Conservation (phyloP, 495 filamentous ascomycete genomes). For the Chaetomium fimeti region DNA sequence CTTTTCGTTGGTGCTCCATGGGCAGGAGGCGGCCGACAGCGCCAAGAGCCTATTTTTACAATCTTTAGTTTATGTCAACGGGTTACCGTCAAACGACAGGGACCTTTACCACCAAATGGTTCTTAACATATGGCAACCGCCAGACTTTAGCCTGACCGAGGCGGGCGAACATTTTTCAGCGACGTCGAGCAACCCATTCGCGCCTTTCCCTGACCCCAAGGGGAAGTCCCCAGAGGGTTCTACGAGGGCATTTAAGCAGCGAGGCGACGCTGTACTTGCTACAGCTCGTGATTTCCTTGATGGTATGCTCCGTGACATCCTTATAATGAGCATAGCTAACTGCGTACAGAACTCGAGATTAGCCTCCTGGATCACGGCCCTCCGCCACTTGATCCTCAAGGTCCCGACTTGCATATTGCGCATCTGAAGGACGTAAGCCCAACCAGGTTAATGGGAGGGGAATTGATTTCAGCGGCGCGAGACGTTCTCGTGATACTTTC, state of each 20-base stretch:
- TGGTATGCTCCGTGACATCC: slow-evolving; percentile 32
- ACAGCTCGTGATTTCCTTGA: slow-evolving; percentile 51
- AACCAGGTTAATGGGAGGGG: slow-evolving; percentile 20
- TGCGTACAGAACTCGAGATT: slow-evolving; percentile 43
- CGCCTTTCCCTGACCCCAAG: slow-evolving; percentile 35
- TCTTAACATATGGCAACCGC: slow-evolving; percentile 42
- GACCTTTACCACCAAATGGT: slow-evolving; percentile 38
- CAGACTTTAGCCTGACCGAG: slow-evolving; percentile 25
- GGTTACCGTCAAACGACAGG: slow-evolving; percentile 32
- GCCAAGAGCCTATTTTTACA: slow-evolving; percentile 42
- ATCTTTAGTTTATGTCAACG: slow-evolving; percentile 38
- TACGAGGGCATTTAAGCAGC: neutral
- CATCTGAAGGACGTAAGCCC: slow-evolving; percentile 34
- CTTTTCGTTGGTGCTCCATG: slow-evolving; percentile 44
- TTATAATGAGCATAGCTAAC: slow-evolving; percentile 15
- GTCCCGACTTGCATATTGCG: slow-evolving; percentile 38
- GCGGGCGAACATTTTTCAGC: slow-evolving; percentile 18
- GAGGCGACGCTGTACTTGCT: slow-evolving; percentile 37
- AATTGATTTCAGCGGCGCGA: slow-evolving; percentile 32
- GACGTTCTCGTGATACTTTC: slow-evolving; percentile 37
- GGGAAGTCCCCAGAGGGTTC: slow-evolving; percentile 41
- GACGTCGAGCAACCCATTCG: slow-evolving; percentile 4
- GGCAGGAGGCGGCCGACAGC: slow-evolving; percentile 31
- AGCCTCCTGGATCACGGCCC: slow-evolving; percentile 32
- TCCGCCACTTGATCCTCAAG: slow-evolving; percentile 31